A percentile compares a stretch with the other conserved stretches of the same genome.
These are phyloP conservation scores for Juncus inflexus DNA, from an alignment of 176 grass and related monocot genomes.

Conservation along the genomic window DNA sequence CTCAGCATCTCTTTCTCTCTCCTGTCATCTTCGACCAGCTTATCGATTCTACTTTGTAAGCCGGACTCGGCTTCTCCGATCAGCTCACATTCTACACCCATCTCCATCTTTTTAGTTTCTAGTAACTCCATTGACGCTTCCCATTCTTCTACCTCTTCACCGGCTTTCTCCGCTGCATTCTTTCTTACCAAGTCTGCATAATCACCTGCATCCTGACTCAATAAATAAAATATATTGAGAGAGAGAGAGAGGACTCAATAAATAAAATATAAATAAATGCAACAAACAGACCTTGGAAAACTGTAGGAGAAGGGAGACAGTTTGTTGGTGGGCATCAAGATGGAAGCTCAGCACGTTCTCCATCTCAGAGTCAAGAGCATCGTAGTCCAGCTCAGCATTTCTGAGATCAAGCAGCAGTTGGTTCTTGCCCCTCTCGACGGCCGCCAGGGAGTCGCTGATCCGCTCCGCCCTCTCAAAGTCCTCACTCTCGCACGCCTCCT, in stretches of 20 bases:
- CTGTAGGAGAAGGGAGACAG: slow-evolving; percentile 49
- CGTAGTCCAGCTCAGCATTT: slow-evolving; percentile 56
- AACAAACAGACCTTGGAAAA: slow-evolving; percentile 54
- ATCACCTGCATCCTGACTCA: slow-evolving; percentile 57
- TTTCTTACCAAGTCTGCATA: slow-evolving; percentile 57
- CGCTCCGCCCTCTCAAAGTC: slow-evolving; percentile 85
- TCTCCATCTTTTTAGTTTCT: slow-evolving; percentile 69
- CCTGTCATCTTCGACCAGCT: slow-evolving; percentile 70
- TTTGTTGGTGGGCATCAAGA: slow-evolving; percentile 61
- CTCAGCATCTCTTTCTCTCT: slow-evolving; percentile 57
- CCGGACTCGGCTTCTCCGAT: slow-evolving; percentile 58
- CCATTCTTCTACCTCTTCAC: slow-evolving; percentile 75
- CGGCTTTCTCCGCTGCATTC: slow-evolving; percentile 49
- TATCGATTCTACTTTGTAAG: slow-evolving; percentile 64
- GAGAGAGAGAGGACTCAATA: slow-evolving; percentile 5
- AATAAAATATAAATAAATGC: neutral
- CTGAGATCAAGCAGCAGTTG: slow-evolving; percentile 41
- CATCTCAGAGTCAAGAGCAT: slow-evolving; percentile 65
- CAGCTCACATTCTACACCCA: slow-evolving; percentile 68
- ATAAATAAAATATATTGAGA: slow-evolving; percentile 27
- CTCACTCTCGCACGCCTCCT: slow-evolving; percentile 81
- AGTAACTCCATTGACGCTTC: slow-evolving; percentile 75
- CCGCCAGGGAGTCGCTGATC: slow-evolving; percentile 56
- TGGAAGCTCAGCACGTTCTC: slow-evolving; percentile 62
- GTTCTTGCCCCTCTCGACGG: slow-evolving; percentile 62